phyloP scores from a whole-genome alignment of 345 rosid genomes.

The Eucalyptus pumila region DNA sequence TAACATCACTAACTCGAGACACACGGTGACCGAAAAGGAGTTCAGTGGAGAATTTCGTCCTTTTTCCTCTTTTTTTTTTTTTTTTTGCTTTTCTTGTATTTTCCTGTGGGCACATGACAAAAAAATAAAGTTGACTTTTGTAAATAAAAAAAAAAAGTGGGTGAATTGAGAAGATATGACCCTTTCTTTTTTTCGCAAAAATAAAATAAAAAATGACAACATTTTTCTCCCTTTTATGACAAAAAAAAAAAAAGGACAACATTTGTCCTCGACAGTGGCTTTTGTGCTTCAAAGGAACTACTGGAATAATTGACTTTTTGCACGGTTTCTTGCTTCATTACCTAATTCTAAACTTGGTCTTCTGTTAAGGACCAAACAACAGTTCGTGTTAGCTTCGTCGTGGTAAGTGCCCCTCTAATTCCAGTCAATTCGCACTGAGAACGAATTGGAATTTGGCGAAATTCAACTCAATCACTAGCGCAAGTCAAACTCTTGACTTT shows the following conservation, averaged over 20 bases:
- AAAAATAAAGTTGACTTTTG: not conserved
- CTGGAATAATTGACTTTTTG: not conserved
- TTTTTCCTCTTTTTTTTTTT: accelerated
- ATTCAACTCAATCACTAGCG: not conserved
- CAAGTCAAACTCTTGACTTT: not conserved
- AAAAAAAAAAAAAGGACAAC: not conserved
- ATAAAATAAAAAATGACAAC: too few relatives aligned
- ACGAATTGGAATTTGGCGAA: not conserved
- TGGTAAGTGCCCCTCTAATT: not conserved
- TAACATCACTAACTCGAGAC: not conserved
- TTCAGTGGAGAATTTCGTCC: not conserved
- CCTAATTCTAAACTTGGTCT: not conserved
- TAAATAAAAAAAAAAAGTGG: not conserved
- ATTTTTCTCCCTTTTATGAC: not conserved
- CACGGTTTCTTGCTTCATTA: not conserved
- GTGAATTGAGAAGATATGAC: not conserved
- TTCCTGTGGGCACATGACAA: not conserved
- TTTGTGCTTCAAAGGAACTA: not conserved
- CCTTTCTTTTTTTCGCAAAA: not conserved
- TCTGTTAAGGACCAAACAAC: not conserved
- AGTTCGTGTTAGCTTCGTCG: not conserved
- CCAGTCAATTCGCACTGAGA: not conserved
- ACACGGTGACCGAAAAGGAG: not conserved
- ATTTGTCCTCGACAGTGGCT: not conserved
- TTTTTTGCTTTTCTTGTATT: not conserved